Evolutionary conservation across 2,329 filamentous ascomycete species (phyloP).

Genomic region (Sporothrix inflata): DNA sequence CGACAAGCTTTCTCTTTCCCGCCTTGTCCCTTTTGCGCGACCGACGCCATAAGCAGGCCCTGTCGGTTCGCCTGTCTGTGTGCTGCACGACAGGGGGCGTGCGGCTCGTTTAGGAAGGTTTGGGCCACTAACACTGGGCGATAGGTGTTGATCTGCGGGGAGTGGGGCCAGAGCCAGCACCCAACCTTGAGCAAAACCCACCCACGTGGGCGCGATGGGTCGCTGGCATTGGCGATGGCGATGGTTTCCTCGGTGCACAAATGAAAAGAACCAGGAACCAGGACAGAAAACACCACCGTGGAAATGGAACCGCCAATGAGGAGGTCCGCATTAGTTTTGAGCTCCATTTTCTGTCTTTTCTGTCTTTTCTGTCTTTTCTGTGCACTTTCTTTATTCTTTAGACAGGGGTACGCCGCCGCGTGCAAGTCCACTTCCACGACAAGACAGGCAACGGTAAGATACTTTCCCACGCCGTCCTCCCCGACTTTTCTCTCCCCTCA

Average conservation of each 20-base stretch:
- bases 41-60: background rate
- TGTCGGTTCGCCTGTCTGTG: background rate
- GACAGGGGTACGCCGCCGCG: background rate
- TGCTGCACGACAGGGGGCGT: background rate
- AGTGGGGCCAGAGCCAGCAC: background rate
- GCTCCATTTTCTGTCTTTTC: background rate
- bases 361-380: background rate
- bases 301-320: background rate
- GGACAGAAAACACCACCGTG: background rate
- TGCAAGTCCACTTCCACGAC: background rate
- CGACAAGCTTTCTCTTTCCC: background rate
- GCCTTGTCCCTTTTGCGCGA: slow-evolving; percentile 21
- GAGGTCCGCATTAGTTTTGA: background rate
- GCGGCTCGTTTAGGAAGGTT: slow-evolving; percentile 7
- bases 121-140: background rate
- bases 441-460: slow-evolving; percentile 8
- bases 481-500: background rate
- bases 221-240: slow-evolving; percentile 10
- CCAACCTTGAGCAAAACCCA: background rate
- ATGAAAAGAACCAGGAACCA: background rate
- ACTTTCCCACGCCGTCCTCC: background rate
- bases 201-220: slow-evolving; percentile 14
- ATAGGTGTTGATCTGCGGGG: background rate
- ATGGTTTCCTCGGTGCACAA: background rate
- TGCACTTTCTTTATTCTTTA: too few relatives aligned